Evolutionary conservation across 352 stramenopile species (phyloP).

Genomic region (Aphanomyces euteiches): DNA sequence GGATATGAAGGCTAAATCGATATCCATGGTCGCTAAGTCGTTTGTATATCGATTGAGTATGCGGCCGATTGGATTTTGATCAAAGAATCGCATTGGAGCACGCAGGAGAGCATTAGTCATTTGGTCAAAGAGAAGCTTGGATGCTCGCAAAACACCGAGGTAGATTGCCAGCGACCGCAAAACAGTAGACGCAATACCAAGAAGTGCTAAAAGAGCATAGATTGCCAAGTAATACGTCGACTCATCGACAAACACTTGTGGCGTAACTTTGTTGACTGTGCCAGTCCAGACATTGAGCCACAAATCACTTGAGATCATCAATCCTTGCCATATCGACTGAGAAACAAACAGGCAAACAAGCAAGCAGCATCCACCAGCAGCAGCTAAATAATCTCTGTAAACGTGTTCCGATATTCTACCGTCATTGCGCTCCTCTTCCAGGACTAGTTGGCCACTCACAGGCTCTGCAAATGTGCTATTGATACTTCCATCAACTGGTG

Average conservation of each 20-base stretch:
- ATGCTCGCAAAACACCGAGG: slow-evolving; percentile 48
- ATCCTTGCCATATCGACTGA: neutral
- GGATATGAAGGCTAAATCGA: slow-evolving; percentile 67
- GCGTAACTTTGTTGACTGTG: neutral
- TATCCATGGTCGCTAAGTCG: slow-evolving; percentile 37
- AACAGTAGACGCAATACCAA: slow-evolving; percentile 51
- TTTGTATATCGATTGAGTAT: slow-evolving; percentile 42
- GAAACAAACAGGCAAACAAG: neutral
- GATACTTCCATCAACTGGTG: neutral
- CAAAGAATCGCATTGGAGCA: slow-evolving; percentile 48
- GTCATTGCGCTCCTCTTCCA: slow-evolving; percentile 3
- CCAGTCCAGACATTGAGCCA: slow-evolving; percentile 7
- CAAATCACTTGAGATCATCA: slow-evolving; percentile 12
- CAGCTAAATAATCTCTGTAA: neutral
- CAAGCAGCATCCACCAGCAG: neutral
- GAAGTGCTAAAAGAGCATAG: slow-evolving; percentile 51
- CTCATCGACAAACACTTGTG: neutral
- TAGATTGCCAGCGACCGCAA: slow-evolving; percentile 59
- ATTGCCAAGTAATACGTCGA: slow-evolving; percentile 45
- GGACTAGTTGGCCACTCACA: slow-evolving; percentile 8
- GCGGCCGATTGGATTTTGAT: slow-evolving; percentile 41
- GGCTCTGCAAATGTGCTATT: neutral
- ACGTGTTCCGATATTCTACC: slow-evolving; percentile 9
- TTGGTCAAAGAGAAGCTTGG: slow-evolving; percentile 35
- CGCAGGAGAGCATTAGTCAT: slow-evolving; percentile 31